phyloP scores from a whole-genome alignment of 257 asterid genomes.

The Gentiana macrophylla region DNA sequence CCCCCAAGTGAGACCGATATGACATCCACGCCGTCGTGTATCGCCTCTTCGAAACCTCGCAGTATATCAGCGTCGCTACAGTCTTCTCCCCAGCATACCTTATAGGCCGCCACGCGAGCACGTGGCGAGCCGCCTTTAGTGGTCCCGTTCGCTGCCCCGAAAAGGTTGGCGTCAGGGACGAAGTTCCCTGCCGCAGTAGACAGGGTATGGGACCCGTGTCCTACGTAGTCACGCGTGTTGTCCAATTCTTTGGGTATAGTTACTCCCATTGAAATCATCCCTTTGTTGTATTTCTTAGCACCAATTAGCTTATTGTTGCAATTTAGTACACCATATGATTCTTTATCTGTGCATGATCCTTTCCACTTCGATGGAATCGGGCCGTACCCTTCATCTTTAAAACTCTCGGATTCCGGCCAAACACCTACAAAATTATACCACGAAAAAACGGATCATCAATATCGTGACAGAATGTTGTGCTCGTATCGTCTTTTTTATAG shows the following conservation, averaged over 20 bases:
- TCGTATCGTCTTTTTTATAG: too few relatives aligned
- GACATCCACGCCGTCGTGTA: constrained; percentile 66
- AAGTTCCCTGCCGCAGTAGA: constrained; percentile 80
- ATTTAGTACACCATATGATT: constrained; percentile 5
- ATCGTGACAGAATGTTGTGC: too few relatives aligned
- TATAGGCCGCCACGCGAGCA: constrained; percentile 66
- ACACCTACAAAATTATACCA: constrained; percentile 29
- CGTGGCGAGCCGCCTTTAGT: constrained; percentile 74
- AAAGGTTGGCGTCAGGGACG: constrained; percentile 45
- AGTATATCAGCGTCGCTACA: constrained; percentile 54
- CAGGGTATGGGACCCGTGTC: constrained; percentile 77
- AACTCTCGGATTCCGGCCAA: constrained; percentile 85
- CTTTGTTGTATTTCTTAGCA: constrained; percentile 58
- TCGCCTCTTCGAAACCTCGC: constrained; percentile 47
- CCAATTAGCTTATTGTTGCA: constrained; percentile 93
- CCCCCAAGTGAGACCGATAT: constrained; percentile 62
- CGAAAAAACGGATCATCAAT: neutral
- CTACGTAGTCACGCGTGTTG: constrained; percentile 31
- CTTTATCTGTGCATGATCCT: constrained; percentile 42
- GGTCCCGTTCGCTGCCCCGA: constrained; percentile 47
- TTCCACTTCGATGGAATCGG: constrained; percentile 76
- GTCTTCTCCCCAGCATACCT: constrained; percentile 38
- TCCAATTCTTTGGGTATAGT: neutral
- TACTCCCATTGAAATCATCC: constrained; percentile 16
- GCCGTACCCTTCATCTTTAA: constrained; percentile 47